Percentiles rank a stretch among this genome's conserved stretches.
Conservation (phyloP, 257 asterid genomes). For the Cordia subcordata region DNA sequence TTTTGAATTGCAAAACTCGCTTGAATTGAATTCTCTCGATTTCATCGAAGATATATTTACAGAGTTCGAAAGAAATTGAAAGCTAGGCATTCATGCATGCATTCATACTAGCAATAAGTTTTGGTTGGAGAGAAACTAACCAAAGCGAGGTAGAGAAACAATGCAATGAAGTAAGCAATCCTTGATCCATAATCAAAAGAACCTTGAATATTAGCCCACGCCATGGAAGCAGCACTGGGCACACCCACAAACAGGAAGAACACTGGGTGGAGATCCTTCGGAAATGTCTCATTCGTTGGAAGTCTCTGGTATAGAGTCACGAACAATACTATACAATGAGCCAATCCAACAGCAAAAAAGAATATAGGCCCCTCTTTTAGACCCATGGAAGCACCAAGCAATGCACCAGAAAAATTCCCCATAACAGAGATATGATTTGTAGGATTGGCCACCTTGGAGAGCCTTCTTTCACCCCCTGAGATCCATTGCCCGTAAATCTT, state of each 20-base stretch:
- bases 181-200: constrained; percentile 62
- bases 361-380: constrained; percentile 77
- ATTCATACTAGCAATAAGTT: not conserved
- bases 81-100: too few species aligned
- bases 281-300: constrained; percentile 83
- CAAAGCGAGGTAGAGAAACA: constrained; percentile 33
- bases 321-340: constrained; percentile 77
- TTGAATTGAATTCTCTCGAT: too few species aligned
- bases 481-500: constrained; percentile 97
- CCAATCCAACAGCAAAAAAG: constrained; percentile 87
- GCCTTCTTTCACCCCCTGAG: constrained; percentile 84
- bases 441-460: constrained; percentile 90
- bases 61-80: too few species aligned
- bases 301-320: constrained; percentile 92
- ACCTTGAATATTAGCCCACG: constrained; percentile 89
- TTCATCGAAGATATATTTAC: too few species aligned
- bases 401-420: constrained; percentile 87
- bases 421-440: constrained; percentile 71
- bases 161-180: constrained; percentile 69
- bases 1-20: too few species aligned
- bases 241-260: constrained; percentile 91
- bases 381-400: constrained; percentile 91
- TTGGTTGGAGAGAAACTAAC: not conserved
- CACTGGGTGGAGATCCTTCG: constrained; percentile 90
- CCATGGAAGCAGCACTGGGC: constrained; percentile 89